Base-by-base conservation (phyloP, 148 eudicot genomes). In the Pharnaceum exiguum region DNA sequence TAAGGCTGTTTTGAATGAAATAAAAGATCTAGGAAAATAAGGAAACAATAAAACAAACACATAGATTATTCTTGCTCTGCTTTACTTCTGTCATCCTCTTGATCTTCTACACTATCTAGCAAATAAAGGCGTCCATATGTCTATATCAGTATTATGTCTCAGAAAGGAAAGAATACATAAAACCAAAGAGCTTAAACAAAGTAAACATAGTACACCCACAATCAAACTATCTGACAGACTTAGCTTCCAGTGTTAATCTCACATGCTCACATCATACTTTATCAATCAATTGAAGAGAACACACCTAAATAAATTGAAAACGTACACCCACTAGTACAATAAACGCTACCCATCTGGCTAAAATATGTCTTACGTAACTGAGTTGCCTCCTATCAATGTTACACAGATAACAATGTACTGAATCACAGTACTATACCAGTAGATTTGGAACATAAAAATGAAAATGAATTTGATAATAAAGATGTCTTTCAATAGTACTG, bases 131-230 rank as follows among this genome's bases (percentile, higher is more conserved):
- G n/a, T n/a, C n/a, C n/a, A n/a, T n/a, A n/a, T n/a, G n/a, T n/a
- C n/a, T n/a, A n/a, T n/a, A n/a, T n/a, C n/a, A n/a, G n/a, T n/a
- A n/a, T n/a, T n/a, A n/a, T n/a, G n/a, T n/a, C n/a, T n/a, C n/a
- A n/a, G n/a, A n/a, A n/a, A n/a, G n/a, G n/a, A n/a, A n/a, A n/a
- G n/a, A n/a, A n/a, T n/a, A n/a, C n/a, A n/a, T n/a, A 24, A 18
- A 47, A 16, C 10, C 4, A 5, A 24, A 47, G 27, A 16, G 18
- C 5, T 61, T 10, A 30, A 24, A 18, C 7, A 38, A 5, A 22
- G 32, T 5, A 19, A 33, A 18, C 6, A 49, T 62, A 62, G 60
- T 64, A 64, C 68, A 64, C 25, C 36, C 52, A 53, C 36, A 38
- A 44, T 43, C 60, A 32, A 64, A 13, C 31, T 47, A 16, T 27